These are phyloP conservation scores for Chaetomiaceae sp. DNA, from an alignment of 2,329 filamentous ascomycete genomes.

Conservation along the genomic window DNA sequence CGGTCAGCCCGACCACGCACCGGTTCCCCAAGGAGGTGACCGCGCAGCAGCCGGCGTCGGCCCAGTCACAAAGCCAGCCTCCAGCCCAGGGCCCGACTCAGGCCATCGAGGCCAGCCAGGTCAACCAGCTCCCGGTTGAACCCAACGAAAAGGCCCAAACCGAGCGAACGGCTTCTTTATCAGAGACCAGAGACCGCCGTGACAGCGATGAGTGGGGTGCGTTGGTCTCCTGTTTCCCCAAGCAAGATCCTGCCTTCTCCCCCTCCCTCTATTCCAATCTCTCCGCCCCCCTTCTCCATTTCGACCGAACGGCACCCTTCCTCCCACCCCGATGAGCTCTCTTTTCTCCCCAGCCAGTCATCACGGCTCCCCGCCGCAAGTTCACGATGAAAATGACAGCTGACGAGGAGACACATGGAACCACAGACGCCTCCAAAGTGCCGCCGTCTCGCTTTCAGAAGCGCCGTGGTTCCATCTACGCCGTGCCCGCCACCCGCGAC, in stretches of 20 bases:
- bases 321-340: not conserved
- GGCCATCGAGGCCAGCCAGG: too few relatives aligned
- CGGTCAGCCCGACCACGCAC: not conserved
- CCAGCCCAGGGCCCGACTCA: too few relatives aligned
- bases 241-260: too few relatives aligned
- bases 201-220: constrained; percentile 24
- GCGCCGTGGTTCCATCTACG: constrained; percentile 62
- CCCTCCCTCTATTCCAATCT: not conserved
- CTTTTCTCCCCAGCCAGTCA: too few relatives aligned
- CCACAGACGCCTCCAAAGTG: constrained; percentile 56
- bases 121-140: too few relatives aligned
- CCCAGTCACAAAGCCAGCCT: too few relatives aligned
- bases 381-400: not conserved
- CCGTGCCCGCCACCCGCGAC: constrained; percentile 58
- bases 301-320: not conserved
- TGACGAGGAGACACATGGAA: not conserved
- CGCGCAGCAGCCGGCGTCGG: too few relatives aligned
- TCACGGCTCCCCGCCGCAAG: not conserved
- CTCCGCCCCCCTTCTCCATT: not conserved
- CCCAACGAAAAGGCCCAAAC: not conserved
- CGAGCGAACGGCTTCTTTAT: not conserved
- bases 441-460: constrained; percentile 64
- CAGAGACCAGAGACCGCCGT: constrained; percentile 13
- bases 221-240: not conserved
- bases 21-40: not conserved